Evolutionary conservation across 2,329 filamentous ascomycete genomes (phyloP).

Genomic region (Arthrobotrys sphaeroides): DNA sequence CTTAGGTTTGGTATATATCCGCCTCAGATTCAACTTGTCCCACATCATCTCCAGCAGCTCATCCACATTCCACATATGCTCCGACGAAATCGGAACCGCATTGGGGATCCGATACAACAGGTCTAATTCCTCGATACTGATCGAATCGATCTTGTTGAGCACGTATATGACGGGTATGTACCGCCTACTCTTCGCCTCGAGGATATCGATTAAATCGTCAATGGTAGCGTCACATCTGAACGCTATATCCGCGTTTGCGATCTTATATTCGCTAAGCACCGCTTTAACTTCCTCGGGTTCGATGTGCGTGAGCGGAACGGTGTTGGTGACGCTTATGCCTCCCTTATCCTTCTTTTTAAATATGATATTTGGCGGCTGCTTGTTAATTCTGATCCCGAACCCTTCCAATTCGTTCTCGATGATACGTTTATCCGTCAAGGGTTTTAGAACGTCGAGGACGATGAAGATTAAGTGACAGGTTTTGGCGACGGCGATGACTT

Average conservation of each 20-base stretch:
- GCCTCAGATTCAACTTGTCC: slow-evolving; percentile 90
- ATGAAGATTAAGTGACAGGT: slow-evolving; percentile 99
- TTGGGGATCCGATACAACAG: slow-evolving; percentile 94
- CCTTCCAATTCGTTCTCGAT: slow-evolving; percentile 96
- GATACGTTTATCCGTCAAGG: slow-evolving; percentile 92
- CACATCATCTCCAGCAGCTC: slow-evolving; percentile 98
- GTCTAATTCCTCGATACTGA: slow-evolving; percentile 97
- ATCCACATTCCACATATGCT: slow-evolving; percentile 97
- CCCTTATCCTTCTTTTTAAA: slow-evolving; percentile 99
- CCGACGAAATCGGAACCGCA: slow-evolving; percentile 94
- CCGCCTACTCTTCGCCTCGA: slow-evolving; percentile 91
- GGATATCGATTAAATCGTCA: slow-evolving; percentile 93
- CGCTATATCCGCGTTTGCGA: slow-evolving; percentile 94
- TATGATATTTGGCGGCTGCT: slow-evolving; percentile 95
- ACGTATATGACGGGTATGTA: slow-evolving; percentile 99
- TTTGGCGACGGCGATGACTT: slow-evolving; percentile 98
- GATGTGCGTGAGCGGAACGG: slow-evolving; percentile 89
- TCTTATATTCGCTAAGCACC: slow-evolving; percentile 96
- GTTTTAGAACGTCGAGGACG: slow-evolving; percentile 97
- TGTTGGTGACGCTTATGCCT: slow-evolving; percentile 94
- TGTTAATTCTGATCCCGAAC: slow-evolving; percentile 98
- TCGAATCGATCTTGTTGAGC: slow-evolving; percentile 98
- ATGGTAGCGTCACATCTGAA: slow-evolving; percentile 98
- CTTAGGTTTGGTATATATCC: slow-evolving; percentile 98
- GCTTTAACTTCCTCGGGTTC: slow-evolving; percentile 95